Conservation (phyloP, 2,329 filamentous ascomycete species). For the Akanthomyces uredinophilus region DNA sequence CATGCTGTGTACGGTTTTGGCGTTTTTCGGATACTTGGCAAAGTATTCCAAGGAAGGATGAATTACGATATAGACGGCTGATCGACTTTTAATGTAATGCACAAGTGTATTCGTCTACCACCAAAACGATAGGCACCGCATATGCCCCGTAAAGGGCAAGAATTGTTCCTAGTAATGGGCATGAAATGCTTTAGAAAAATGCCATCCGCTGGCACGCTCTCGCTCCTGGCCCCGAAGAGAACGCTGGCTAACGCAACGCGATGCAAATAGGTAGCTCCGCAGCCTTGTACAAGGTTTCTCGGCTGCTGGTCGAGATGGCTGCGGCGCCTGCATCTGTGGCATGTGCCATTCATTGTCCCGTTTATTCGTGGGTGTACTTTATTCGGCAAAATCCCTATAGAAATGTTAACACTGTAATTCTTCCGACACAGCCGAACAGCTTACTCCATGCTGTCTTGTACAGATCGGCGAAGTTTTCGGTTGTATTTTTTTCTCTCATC, state of each 20-base stretch:
- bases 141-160: not conserved
- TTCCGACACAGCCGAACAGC: slow-evolving; percentile 20
- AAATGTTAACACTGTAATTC: not conserved
- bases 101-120: not conserved
- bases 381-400: slow-evolving; percentile 31
- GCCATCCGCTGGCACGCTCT: not conserved
- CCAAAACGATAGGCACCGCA: not conserved
- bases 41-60: not conserved
- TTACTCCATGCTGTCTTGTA: slow-evolving; percentile 63
- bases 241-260: not conserved
- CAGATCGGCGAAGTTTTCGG: slow-evolving; percentile 70
- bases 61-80: not conserved
- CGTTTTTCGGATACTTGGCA: not conserved
- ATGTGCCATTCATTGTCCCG: not conserved
- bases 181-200: too few relatives aligned
- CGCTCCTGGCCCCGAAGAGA: not conserved
- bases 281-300: not conserved
- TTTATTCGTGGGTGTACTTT: not conserved
- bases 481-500: slow-evolving; percentile 83
- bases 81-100: not conserved
- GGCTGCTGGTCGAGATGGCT: not conserved
- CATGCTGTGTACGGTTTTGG: not conserved
- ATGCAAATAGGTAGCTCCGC: not conserved
- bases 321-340: not conserved
- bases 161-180: not conserved